Conservation (phyloP, 257 asterid species). For the Rhazya stricta region DNA sequence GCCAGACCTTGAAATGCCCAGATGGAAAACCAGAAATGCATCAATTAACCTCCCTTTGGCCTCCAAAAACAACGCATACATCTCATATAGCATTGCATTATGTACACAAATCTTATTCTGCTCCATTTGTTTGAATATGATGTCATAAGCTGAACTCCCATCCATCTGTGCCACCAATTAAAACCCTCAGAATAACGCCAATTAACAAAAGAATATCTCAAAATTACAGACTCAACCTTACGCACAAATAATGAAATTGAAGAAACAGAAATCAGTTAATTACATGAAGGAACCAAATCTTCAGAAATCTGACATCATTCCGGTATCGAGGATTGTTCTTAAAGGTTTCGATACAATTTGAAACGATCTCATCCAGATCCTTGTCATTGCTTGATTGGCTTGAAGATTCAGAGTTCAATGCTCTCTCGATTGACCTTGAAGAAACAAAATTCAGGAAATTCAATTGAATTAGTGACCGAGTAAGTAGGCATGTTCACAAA, state of each 20-base stretch:
- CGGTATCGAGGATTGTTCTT: slow-evolving; percentile 59
- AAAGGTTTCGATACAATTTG: slow-evolving; percentile 51
- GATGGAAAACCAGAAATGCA: slow-evolving; percentile 66
- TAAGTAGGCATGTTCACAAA: background rate
- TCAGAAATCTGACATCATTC: slow-evolving; percentile 83
- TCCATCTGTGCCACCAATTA: slow-evolving; percentile 56
- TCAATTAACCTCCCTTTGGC: slow-evolving; percentile 69
- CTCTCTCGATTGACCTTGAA: slow-evolving; percentile 52
- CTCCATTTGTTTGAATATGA: slow-evolving; percentile 62
- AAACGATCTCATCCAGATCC: slow-evolving; percentile 42
- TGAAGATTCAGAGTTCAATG: slow-evolving; percentile 27
- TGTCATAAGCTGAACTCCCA: slow-evolving; percentile 57
- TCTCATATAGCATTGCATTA: slow-evolving; percentile 68
- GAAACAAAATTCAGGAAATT: slow-evolving; percentile 13
- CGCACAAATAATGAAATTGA: background rate
- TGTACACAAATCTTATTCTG: slow-evolving; percentile 49
- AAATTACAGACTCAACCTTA: background rate
- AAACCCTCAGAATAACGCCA: slow-evolving; percentile 10
- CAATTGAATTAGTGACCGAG: slow-evolving; percentile 1
- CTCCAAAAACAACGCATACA: slow-evolving; percentile 68
- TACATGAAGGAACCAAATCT: slow-evolving; percentile 91
- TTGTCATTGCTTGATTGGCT: slow-evolving; percentile 16
- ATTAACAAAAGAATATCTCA: background rate
- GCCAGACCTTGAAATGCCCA: slow-evolving; percentile 80
- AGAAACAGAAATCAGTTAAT: background rate